Percentiles rank a stretch among this genome's conserved stretches.
phyloP scores from a whole-genome alignment of 2,329 filamentous ascomycete genomes.

The Scedosporium minutisporum region DNA sequence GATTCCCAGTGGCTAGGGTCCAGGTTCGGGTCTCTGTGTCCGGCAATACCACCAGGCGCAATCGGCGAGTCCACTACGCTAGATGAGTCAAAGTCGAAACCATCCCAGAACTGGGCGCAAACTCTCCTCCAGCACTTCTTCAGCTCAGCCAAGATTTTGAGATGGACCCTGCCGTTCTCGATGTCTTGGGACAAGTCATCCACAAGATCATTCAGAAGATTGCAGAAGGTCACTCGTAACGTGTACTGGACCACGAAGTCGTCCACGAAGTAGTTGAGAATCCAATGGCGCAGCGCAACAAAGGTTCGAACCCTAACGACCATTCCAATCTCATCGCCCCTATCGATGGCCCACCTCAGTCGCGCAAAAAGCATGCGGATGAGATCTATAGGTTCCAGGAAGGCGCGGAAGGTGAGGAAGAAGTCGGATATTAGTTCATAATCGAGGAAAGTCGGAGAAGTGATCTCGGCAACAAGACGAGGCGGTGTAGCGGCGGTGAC shows the following conservation, averaged over 20 bases:
- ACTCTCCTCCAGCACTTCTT: conserved; percentile 97
- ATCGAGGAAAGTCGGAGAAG: conserved; percentile 88
- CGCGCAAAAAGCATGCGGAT: conserved; percentile 77
- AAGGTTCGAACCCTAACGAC: conserved; percentile 95
- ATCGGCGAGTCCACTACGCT: conserved; percentile 57
- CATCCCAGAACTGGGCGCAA: conserved; percentile 84
- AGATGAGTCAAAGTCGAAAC: conserved; percentile 54
- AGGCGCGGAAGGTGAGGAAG: conserved; percentile 88
- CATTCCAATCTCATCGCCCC: conserved; percentile 74
- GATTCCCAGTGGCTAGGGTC: conserved; percentile 46
- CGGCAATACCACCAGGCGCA: conserved; percentile 63
- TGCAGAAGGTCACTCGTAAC: conserved; percentile 70
- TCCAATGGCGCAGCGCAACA: conserved; percentile 92
- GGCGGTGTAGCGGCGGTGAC: conserved; percentile 86
- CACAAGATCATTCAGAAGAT: conserved; percentile 62
- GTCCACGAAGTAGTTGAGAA: conserved; percentile 93
- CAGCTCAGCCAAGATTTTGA: conserved; percentile 86
- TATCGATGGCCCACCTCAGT: conserved; percentile 74
- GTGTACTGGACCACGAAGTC: conserved; percentile 75
- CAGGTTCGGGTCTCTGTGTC: conserved; percentile 44
- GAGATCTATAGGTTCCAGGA: conserved; percentile 67
- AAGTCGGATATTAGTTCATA: conserved; percentile 97
- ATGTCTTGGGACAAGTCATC: conserved; percentile 40
- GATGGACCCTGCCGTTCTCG: conserved; percentile 36
- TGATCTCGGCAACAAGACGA: conserved; percentile 89